Base-by-base conservation (phyloP, 73 alveolate genomes). In the Blepharisma stoltei region DNA sequence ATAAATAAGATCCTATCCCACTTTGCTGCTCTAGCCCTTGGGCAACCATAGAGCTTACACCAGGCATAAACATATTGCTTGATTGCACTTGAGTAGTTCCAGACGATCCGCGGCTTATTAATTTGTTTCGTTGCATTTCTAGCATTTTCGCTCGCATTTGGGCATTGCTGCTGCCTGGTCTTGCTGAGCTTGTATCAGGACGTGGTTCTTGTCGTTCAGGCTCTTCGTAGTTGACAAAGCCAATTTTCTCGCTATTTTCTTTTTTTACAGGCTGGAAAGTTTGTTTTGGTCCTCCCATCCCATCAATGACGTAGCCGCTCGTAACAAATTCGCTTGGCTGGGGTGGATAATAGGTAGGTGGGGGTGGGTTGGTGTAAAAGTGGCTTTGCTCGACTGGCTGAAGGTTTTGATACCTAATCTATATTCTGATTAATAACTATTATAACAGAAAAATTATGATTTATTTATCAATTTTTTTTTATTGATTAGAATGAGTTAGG, bases 231-330 rank as follows among this genome's bases (percentile, higher is more conserved):
- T 60, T 60, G 49, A 60, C 37, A 60, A 60, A 18, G 46, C 73
- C 73, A 18, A 60, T 38, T 60, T 60, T 60, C 5, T 60, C 73
- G 46, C 23, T 60, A 14, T 11, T 8, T 25, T 60, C 73, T 25
- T 60, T 60, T 60, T 60, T 60, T 20, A 60, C 73, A 18, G 73
- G 73, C 73, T 60, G 73, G 23, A 60, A 60, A 52, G 5, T 52
- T 52, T 32, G 41, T 32, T 32, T 32, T 32, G 41, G 41, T 32
- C 41, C 41, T 32, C 41, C 41, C 41, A 32, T 32, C 41, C 41
- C 41, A 3, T 32, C 41, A 32, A 32, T 32, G 5, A 32, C 41
- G 41, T 32, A 32, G 41, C 41, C 41, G 41, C 41, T 32, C 41
- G 41, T 32, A 1, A 20, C 66, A 52, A 20, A 20, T 52, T 52